These are phyloP conservation scores for Fereydounia khargensis DNA, from an alignment of 1,284 basidiomycete species.

Conservation along the genomic window DNA sequence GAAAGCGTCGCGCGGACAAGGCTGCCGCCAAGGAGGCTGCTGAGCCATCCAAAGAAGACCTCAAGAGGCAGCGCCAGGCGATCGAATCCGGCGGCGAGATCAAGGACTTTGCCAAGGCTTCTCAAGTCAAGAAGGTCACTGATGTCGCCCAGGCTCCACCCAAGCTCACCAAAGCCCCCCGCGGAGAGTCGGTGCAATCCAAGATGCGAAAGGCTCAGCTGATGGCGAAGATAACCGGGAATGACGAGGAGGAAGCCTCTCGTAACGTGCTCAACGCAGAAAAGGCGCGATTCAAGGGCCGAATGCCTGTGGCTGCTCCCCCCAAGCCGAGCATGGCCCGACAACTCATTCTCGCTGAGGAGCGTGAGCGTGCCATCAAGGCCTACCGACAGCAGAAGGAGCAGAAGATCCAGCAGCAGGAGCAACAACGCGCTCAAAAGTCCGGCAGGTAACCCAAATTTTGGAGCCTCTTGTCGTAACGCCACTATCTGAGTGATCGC, in stretches of 20 bases:
- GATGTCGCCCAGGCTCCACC: conserved; percentile 49
- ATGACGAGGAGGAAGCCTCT: conserved; percentile 31
- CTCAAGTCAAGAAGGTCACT: conserved; percentile 37
- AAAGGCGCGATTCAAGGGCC: conserved; percentile 23
- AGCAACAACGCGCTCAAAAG: conserved; percentile 18
- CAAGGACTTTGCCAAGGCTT: conserved; percentile 38
- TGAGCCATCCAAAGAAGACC: conserved; percentile 25
- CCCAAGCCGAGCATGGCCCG: conserved; percentile 40
- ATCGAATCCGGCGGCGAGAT: conserved; percentile 31
- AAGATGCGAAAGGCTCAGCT: conserved; percentile 33
- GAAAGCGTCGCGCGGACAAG: conserved; percentile 35
- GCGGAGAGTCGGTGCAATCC: conserved; percentile 32
- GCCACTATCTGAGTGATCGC: too few species aligned
- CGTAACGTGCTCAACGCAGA: conserved; percentile 25
- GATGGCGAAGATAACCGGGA: conserved; percentile 33
- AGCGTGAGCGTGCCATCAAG: conserved; percentile 38
- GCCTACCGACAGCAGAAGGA: conserved; percentile 45
- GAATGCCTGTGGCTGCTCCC: conserved; percentile 13
- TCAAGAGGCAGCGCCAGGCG: conserved; percentile 27
- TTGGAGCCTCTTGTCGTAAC: too few species aligned
- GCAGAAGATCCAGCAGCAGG: conserved; percentile 22
- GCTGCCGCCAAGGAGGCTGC: conserved; percentile 24
- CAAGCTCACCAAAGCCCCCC: conserved; percentile 38
- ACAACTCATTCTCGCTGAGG: conserved; percentile 42
- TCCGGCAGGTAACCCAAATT: too few species aligned